Conservation (phyloP, 257 asterid genomes). For the Leptodermis oblonga region DNA sequence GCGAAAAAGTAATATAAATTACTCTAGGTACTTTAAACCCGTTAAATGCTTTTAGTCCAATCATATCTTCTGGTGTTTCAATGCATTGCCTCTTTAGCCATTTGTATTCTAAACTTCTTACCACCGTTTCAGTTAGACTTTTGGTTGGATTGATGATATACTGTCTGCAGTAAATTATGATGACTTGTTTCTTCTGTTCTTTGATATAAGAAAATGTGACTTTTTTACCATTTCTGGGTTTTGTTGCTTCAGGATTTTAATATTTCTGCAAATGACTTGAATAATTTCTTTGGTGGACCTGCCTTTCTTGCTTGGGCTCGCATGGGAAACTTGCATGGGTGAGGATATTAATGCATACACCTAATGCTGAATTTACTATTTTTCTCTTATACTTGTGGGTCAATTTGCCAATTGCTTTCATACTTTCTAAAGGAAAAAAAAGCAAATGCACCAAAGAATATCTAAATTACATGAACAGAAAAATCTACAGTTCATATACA, state of each 20-base stretch:
- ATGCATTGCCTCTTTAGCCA: background rate
- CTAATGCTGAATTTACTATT: background rate
- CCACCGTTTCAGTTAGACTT: background rate
- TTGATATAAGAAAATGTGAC: background rate
- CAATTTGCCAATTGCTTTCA: background rate
- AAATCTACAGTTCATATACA: background rate
- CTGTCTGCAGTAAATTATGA: background rate
- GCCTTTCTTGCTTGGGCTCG: constrained; percentile 99
- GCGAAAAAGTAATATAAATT: background rate
- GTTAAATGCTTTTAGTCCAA: background rate
- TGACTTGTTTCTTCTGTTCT: background rate
- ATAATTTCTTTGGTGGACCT: constrained; percentile 94
- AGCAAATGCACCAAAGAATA: background rate
- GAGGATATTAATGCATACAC: constrained; percentile 8
- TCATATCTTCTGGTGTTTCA: background rate
- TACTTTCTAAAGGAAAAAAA: background rate
- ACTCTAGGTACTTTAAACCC: background rate
- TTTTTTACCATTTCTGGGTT: constrained; percentile 17
- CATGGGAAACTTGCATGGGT: constrained; percentile 97
- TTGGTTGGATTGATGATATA: background rate
- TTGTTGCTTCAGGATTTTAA: constrained; percentile 58
- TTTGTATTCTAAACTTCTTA: background rate
- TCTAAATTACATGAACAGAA: background rate
- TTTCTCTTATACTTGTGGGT: background rate
- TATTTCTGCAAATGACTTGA: constrained; percentile 56